Base-by-base conservation (phyloP, 768 basidiomycete species). In the Suillus weaverae region DNA sequence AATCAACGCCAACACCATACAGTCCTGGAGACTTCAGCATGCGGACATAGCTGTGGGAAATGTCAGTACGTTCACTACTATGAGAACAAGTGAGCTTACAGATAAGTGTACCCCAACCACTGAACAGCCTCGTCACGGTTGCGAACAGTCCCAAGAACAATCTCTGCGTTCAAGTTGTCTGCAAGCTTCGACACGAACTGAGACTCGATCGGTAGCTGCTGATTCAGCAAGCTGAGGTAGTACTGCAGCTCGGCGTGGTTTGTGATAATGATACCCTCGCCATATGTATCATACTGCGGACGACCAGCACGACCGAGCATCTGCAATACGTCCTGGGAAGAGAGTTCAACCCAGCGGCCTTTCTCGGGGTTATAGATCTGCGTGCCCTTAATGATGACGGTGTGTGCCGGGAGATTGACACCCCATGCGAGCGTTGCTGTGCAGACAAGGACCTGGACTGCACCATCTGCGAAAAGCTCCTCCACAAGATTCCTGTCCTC, bases 351-450 rank as follows among this genome's bases (percentile, higher is more conserved):
- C 97, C 97, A 99, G 5, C 92, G 88, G 22, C 97, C 97, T 78
- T 99, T 97, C 78, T 97, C 96, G 0, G 97, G 97, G 76, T 97
- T 98, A 79, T 99, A 99, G 66, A 99, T 96, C 79, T 99, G 96
- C 0, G 97, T 99, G n/a, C 97, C 97, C 76, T 99, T 99, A 83
- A 99, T 98, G 80, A 99, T 95, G 78, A 98, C 97, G 9, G 94
- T 91, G 68, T 99, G 97, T 1, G 96, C 97, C 4, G 97, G 97
- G 0, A 99, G 81, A 74, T 99, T 99, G 78, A 99, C 97, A 81
- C 97, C 97, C 97, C 97, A 99, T 1, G 97, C 97, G 43, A 99
- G 89, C 2, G 97, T 99, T 5, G 97, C 97, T 0, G 97, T 99
- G 74, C 94, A 97, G 51, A 97, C 94, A 32, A 99, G 83, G 0